These are phyloP conservation scores for Wolfiporia cocos DNA, from an alignment of 1,284 basidiomycete genomes.

Conservation along the genomic window DNA sequence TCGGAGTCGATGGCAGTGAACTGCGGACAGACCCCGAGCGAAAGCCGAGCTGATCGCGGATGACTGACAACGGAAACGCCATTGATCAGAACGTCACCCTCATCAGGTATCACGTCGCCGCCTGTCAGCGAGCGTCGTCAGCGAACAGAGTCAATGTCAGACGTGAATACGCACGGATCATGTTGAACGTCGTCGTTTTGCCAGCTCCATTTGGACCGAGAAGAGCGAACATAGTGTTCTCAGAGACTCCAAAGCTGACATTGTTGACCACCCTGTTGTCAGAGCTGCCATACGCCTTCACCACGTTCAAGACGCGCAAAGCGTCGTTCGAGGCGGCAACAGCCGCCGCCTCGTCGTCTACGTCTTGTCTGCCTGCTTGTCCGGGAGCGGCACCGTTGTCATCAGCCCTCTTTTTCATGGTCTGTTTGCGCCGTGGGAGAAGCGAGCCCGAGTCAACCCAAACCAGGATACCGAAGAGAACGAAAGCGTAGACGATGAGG, in stretches of 20 bases:
- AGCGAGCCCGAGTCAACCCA: slow-evolving; percentile 57
- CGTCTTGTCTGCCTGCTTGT: slow-evolving; percentile 32
- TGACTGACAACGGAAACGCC: slow-evolving; percentile 56
- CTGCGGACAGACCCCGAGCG: slow-evolving; percentile 77
- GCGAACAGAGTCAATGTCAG: neutral
- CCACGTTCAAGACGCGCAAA: slow-evolving; percentile 60
- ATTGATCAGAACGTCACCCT: slow-evolving; percentile 62
- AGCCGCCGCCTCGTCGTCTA: slow-evolving; percentile 45
- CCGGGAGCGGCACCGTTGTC: slow-evolving; percentile 3
- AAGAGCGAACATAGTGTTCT: slow-evolving; percentile 64
- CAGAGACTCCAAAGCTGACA: slow-evolving; percentile 63
- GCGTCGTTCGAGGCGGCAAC: slow-evolving; percentile 46
- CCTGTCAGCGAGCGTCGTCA: slow-evolving; percentile 30
- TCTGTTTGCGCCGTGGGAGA: slow-evolving; percentile 24
- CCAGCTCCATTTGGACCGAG: slow-evolving; percentile 80
- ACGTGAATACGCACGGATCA: slow-evolving; percentile 49
- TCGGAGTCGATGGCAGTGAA: slow-evolving; percentile 79
- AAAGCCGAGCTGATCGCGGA: slow-evolving; percentile 54
- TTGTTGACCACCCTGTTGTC: slow-evolving; percentile 62
- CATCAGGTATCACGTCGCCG: slow-evolving; percentile 55
- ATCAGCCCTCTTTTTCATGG: slow-evolving; percentile 3
- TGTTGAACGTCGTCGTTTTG: slow-evolving; percentile 75
- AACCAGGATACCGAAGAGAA: slow-evolving; percentile 52
- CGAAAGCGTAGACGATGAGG: slow-evolving; percentile 49
- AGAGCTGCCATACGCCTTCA: slow-evolving; percentile 49